Base-by-base conservation (phyloP, 1,139 yeast genomes). In the Blastobotrys petasosporus region DNA sequence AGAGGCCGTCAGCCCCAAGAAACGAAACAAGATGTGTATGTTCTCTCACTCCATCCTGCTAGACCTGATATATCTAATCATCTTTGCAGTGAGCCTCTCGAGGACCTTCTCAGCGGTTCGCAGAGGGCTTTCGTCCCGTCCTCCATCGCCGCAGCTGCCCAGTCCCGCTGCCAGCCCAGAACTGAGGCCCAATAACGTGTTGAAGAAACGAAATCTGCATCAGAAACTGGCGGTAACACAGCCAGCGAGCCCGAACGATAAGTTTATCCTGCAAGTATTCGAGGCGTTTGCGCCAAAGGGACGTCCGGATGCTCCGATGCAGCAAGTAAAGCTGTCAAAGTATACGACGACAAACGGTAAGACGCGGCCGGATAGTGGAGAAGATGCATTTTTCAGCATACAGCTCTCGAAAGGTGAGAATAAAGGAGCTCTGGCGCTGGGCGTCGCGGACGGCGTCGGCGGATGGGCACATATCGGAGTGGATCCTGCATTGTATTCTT, bases 401-500 rank as follows among this genome's bases (percentile, higher is more conserved):
- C 55, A 56, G 16, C 51, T 52, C 23, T 54, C 57, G 35, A 64
- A 61, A 11, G 64, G 68, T 7, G 60, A 67, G 23, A 60, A 63
- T 16, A 69, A 68, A 10, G 73, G 77, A 8, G 73, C 74, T 34
- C 61, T 83, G 1, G 79, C 90, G 0, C 73, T 86, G 7, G 97
- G 96, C 8, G 97, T 92, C 1, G 92, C 97, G 2, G 98, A 92
- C 65, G 98, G 98, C 15, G 97, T 92, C 4, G 97, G 97, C 13
- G 97, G 97, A 1, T 92, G 97, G 97, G 77, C 87, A 2, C 92
- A 85, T 54, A 82, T 86, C 36, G 97, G 97, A 0, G 85, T 81
- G 56, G 97, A 90, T 62, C 85, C 96, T 1, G 77, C 67, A 3
- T 61, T 58, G 20, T 62, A 69, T 44, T 61, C 69, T 44, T 61